Evolutionary conservation across 495 filamentous ascomycete genomes (phyloP).

Genomic region (Physcia stellaris): DNA sequence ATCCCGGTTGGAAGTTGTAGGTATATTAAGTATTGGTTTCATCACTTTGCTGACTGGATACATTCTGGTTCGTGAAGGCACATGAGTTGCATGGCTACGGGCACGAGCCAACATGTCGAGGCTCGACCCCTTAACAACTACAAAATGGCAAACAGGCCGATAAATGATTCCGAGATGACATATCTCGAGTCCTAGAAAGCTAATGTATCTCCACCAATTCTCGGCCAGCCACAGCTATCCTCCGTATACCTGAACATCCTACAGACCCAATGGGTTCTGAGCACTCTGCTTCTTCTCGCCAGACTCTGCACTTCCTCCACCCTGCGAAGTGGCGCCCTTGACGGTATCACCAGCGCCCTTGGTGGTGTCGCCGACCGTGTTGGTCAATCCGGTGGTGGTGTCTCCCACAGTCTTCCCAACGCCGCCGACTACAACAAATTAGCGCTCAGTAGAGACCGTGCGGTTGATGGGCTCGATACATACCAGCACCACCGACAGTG

Average conservation of each 20-base stretch:
- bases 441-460: background rate
- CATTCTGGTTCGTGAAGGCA: too few relatives aligned
- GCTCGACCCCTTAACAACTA: too few relatives aligned
- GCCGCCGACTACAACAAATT: constrained; percentile 5
- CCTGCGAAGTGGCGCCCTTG: constrained; percentile 4
- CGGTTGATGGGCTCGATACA: too few relatives aligned
- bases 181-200: background rate
- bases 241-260: too few relatives aligned
- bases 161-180: too few relatives aligned
- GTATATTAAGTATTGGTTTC: too few relatives aligned
- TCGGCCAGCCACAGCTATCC: too few relatives aligned
- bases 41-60: too few relatives aligned
- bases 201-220: background rate
- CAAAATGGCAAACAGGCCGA: too few relatives aligned
- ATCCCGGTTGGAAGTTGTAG: too few relatives aligned
- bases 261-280: constrained; percentile 14
- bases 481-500: background rate
- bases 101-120: too few relatives aligned
- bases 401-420: constrained; percentile 9
- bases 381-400: constrained; percentile 11
- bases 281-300: constrained; percentile 8
- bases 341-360: constrained; percentile 11
- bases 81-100: too few relatives aligned
- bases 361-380: constrained; percentile 4
- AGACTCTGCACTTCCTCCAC: constrained; percentile 5